These are phyloP conservation scores for Claviceps fusiformis DNA, from an alignment of 2,329 filamentous ascomycete genomes.

Conservation along the genomic window DNA sequence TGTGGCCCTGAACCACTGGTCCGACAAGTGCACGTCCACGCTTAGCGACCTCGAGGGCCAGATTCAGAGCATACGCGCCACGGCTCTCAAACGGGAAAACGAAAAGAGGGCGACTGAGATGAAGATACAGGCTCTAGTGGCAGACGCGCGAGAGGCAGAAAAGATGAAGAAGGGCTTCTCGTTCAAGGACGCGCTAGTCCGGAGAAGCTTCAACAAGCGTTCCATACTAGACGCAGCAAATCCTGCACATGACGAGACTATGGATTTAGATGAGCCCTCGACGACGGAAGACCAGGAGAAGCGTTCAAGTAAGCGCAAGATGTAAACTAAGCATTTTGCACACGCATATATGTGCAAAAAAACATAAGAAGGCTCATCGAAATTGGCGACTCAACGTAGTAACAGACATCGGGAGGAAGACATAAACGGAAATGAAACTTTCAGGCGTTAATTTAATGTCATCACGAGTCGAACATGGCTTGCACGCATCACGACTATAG, in stretches of 20 bases:
- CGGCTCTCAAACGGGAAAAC: slow-evolving; percentile 39
- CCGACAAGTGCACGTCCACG: slow-evolving; percentile 59
- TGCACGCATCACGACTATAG: slow-evolving; percentile 15
- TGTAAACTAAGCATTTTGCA: slow-evolving; percentile 20
- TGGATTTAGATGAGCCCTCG: slow-evolving; percentile 43
- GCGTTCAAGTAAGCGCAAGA: slow-evolving; percentile 39
- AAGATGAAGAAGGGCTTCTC: slow-evolving; percentile 18
- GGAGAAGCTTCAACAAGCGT: slow-evolving; percentile 19
- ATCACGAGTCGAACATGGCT: neutral
- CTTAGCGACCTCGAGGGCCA: slow-evolving; percentile 64
- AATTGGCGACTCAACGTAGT: neutral
- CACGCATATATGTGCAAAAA: neutral
- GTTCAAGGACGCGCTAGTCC: slow-evolving; percentile 13
- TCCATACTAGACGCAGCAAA: slow-evolving; percentile 29
- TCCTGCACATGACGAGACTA: slow-evolving; percentile 32
- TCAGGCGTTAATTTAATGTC: neutral
- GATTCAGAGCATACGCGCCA: slow-evolving; percentile 50
- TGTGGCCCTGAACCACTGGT: slow-evolving; percentile 58
- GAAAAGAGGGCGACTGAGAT: slow-evolving; percentile 34
- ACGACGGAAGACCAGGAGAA: slow-evolving; percentile 34
- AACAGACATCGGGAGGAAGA: neutral
- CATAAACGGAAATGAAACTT: neutral
- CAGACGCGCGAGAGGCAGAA: slow-evolving; percentile 30
- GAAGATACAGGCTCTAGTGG: slow-evolving; percentile 34
- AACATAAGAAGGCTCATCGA: neutral